These are phyloP conservation scores for Didymella pomorum DNA, from an alignment of 2,329 filamentous ascomycete species.

Conservation along the genomic window DNA sequence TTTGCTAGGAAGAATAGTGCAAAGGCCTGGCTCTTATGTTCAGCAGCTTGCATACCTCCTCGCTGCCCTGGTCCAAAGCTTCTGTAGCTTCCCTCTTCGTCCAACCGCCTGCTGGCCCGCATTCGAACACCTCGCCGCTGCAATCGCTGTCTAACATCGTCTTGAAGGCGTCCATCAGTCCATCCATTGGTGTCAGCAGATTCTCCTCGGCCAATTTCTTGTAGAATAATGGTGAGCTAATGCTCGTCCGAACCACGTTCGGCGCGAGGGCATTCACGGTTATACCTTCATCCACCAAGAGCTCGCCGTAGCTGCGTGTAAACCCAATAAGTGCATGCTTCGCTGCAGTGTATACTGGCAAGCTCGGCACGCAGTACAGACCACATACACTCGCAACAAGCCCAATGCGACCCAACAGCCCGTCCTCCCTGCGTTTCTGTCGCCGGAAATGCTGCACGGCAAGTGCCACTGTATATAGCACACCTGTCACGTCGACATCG, in stretches of 20 bases:
- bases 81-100: constrained; percentile 36
- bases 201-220: constrained; percentile 45
- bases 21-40: constrained; percentile 12
- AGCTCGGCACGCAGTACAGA: constrained; percentile 53
- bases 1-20: constrained; percentile 15
- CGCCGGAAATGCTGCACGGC: constrained; percentile 56
- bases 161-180: constrained; percentile 53
- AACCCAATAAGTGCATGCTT: constrained; percentile 53
- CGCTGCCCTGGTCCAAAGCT: constrained; percentile 44
- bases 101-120: constrained; percentile 50
- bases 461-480: constrained; percentile 54
- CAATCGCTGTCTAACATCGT: constrained; percentile 44
- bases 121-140: constrained; percentile 55
- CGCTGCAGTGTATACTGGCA: constrained; percentile 56
- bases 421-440: constrained; percentile 44
- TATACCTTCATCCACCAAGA: constrained; percentile 52
- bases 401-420: constrained; percentile 47
- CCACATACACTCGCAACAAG: constrained; percentile 54
- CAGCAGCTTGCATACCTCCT: constrained; percentile 26
- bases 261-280: constrained; percentile 55
- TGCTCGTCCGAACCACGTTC: constrained; percentile 52
- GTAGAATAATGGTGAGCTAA: constrained; percentile 52
- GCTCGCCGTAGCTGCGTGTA: constrained; percentile 53
- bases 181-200: constrained; percentile 52
- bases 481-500: constrained; percentile 54